These are phyloP conservation scores for Solanum arcanum DNA, from an alignment of 257 asterid species.

Conservation along the genomic window DNA sequence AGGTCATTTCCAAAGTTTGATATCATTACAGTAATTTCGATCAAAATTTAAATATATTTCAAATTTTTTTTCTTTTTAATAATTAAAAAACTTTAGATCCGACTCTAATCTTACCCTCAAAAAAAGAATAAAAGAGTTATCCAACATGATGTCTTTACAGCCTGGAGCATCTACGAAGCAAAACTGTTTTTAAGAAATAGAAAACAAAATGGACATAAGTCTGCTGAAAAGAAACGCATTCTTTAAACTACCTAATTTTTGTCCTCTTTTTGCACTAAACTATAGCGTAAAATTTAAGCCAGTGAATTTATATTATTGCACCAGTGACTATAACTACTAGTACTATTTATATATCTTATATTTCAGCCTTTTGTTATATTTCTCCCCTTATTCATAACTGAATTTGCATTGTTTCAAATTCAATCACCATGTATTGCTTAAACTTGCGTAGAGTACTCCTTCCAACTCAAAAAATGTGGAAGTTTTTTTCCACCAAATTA, in stretches of 20 bases:
- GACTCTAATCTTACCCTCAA: not conserved
- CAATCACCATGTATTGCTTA: constrained; percentile 30
- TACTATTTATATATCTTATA: not conserved
- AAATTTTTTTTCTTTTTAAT: no score
- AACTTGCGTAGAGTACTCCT: constrained; percentile 25
- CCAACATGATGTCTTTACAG: not conserved
- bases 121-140: not conserved
- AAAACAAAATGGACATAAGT: not conserved
- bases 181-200: no score
- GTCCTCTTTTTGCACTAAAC: not conserved
- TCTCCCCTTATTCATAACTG: not conserved
- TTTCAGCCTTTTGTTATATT: not conserved
- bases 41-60: no score
- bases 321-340: not conserved
- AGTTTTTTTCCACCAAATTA: constrained; percentile 26
- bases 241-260: not conserved
- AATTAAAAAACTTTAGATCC: not conserved
- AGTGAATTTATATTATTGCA: not conserved
- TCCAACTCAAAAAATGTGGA: constrained; percentile 46
- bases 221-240: constrained; percentile 12
- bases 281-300: constrained; percentile 26
- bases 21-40: no score
- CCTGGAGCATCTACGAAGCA: not conserved
- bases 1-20: no score
- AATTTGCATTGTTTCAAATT: not conserved